Conservation (phyloP, 2,329 filamentous ascomycete genomes). For the Pseudogymnoascus sp. region DNA sequence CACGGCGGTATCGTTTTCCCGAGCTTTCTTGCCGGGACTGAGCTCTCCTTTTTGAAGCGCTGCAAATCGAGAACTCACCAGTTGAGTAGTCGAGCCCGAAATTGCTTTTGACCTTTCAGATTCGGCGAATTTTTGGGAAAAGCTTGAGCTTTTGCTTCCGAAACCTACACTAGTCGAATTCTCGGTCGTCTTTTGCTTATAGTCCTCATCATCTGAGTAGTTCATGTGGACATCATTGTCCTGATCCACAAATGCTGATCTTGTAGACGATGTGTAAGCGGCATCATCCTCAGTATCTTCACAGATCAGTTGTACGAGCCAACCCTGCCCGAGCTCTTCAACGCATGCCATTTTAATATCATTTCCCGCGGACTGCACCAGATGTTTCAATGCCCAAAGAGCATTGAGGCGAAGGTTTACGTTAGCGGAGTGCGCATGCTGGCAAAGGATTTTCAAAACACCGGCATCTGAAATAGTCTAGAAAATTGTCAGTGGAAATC, state of each 20-base stretch:
- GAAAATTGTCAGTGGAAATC: conserved; percentile 10
- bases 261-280: conserved; percentile 12
- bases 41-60: conserved; percentile 58
- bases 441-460: conserved; percentile 69
- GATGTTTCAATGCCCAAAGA: conserved; percentile 88
- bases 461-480: conserved; percentile 67
- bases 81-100: conserved; percentile 32
- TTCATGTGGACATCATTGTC: conserved; percentile 55
- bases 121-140: neutral
- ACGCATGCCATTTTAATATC: conserved; percentile 71
- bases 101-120: conserved; percentile 10
- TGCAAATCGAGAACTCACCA: conserved; percentile 44
- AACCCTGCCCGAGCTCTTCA: conserved; percentile 67
- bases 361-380: conserved; percentile 65
- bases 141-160: neutral
- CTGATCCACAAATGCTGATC: conserved; percentile 33
- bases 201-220: conserved; percentile 36
- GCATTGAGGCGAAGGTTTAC: conserved; percentile 76
- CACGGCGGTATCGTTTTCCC: conserved; percentile 72
- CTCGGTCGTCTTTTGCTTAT: conserved; percentile 8
- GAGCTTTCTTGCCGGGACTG: conserved; percentile 58
- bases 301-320: conserved; percentile 73
- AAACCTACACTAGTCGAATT: neutral
- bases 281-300: conserved; percentile 49
- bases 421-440: conserved; percentile 75